Evolutionary conservation across 2,329 filamentous ascomycete species (phyloP).

Genomic region (Neofusicoccum cordaticola): DNA sequence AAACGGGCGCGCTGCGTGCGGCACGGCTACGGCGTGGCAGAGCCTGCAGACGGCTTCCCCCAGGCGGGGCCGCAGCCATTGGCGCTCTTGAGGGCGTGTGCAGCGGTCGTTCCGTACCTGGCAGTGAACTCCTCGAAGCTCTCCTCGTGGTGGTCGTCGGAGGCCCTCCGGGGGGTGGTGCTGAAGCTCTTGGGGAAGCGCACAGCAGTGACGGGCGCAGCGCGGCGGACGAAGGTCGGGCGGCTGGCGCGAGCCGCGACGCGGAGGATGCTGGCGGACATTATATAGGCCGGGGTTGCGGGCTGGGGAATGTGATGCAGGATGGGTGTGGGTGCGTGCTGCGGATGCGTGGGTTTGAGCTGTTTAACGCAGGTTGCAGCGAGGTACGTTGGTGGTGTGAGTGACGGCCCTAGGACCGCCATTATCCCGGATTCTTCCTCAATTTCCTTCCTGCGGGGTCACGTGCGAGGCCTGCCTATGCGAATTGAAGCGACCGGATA

Average conservation of each 20-base stretch:
- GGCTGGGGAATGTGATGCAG: constrained; percentile 16
- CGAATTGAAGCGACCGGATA: constrained; percentile 3
- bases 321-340: constrained; percentile 25
- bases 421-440: constrained; percentile 12
- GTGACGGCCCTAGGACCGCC: constrained; percentile 2
- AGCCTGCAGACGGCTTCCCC: constrained; percentile 3
- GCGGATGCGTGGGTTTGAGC: constrained; percentile 20
- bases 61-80: constrained; percentile 1
- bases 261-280: constrained; percentile 69
- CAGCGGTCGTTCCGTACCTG: constrained; percentile 61
- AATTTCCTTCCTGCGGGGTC: background rate
- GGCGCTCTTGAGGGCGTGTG: background rate
- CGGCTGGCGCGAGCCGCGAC: constrained; percentile 63
- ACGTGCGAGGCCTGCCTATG: background rate
- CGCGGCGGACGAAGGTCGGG: constrained; percentile 54
- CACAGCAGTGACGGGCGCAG: constrained; percentile 45
- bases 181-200: constrained; percentile 42
- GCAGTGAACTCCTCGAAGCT: constrained; percentile 98
- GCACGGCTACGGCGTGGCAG: background rate
- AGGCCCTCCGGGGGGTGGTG: constrained; percentile 44
- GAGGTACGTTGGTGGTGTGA: constrained; percentile 17
- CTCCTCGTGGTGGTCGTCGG: constrained; percentile 75
- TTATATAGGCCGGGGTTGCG: constrained; percentile 38
- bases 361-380: constrained; percentile 11
- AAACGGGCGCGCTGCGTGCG: background rate